A percentile compares a stretch with the other conserved stretches of the same genome.
These are phyloP conservation scores for Ophiostoma angusticollis DNA, from an alignment of 2,329 filamentous ascomycete species.

Conservation along the genomic window DNA sequence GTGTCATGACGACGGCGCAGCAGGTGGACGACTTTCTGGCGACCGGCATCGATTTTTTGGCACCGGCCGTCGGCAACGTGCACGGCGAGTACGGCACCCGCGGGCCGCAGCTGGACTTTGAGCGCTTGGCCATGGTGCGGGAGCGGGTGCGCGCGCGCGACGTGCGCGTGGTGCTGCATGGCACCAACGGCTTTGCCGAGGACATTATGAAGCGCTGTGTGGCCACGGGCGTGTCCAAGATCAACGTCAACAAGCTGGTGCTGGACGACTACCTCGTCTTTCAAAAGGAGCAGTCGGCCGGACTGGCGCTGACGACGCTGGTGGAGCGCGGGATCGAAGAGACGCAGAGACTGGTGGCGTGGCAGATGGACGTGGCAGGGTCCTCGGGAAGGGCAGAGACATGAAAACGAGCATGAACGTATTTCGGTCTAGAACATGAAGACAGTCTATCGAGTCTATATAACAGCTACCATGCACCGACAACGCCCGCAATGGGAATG, in stretches of 20 bases:
- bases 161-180: conserved; percentile 14
- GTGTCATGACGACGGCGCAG: conserved; percentile 43
- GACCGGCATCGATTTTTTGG: conserved; percentile 51
- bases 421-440: too few species aligned
- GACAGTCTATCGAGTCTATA: neutral
- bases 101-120: conserved; percentile 41
- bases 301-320: conserved; percentile 21
- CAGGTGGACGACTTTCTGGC: conserved; percentile 47
- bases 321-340: conserved; percentile 33
- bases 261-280: conserved; percentile 5
- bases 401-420: too few species aligned
- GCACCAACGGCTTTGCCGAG: conserved; percentile 20
- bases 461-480: conserved; percentile 17
- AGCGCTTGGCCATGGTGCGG: conserved; percentile 32
- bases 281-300: conserved; percentile 3
- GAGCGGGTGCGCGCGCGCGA: conserved; percentile 5
- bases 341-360: conserved; percentile 29
- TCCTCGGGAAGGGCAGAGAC: conserved; percentile 29
- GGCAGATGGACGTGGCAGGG: conserved; percentile 35
- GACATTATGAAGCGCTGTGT: conserved; percentile 40
- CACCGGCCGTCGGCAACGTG: conserved; percentile 53
- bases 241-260: conserved; percentile 37
- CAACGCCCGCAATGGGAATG: conserved; percentile 29
- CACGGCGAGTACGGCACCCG: conserved; percentile 49
- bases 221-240: conserved; percentile 36